Evolutionary conservation across 768 basidiomycete species (phyloP).

Genomic region (Bullera alba): DNA sequence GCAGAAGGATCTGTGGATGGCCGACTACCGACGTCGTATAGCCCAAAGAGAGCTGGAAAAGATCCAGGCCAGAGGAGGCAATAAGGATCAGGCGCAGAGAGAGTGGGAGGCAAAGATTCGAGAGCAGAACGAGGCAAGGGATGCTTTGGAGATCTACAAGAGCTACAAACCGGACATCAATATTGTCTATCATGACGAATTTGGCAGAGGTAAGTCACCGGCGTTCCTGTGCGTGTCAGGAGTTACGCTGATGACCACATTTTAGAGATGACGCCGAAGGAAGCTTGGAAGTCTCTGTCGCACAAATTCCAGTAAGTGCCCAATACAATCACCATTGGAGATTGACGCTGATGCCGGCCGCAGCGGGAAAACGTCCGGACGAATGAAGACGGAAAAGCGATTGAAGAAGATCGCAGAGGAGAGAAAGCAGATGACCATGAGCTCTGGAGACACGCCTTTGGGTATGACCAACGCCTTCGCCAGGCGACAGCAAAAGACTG

Average conservation of each 20-base stretch:
- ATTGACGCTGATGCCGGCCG: background rate
- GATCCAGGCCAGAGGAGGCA: slow-evolving; percentile 62
- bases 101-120: slow-evolving; percentile 90
- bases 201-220: slow-evolving; percentile 58
- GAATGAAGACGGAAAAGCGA: slow-evolving; percentile 94
- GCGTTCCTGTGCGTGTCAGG: no score
- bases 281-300: slow-evolving; percentile 96
- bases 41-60: slow-evolving; percentile 75
- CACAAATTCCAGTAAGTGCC: slow-evolving; percentile 84
- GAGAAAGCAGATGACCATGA: slow-evolving; percentile 87
- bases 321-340: background rate
- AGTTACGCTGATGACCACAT: slow-evolving; percentile 21
- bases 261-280: slow-evolving; percentile 64
- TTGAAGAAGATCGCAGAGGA: slow-evolving; percentile 97
- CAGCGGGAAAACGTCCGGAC: slow-evolving; percentile 83
- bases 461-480: slow-evolving; percentile 95
- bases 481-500: slow-evolving; percentile 83
- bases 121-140: slow-evolving; percentile 83
- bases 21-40: slow-evolving; percentile 68
- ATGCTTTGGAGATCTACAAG: slow-evolving; percentile 73
- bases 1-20: slow-evolving; percentile 83
- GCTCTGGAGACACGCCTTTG: slow-evolving; percentile 86
- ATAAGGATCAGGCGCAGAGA: slow-evolving; percentile 83
- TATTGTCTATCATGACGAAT: slow-evolving; percentile 94
- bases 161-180: slow-evolving; percentile 95